Conservation (phyloP, 176 grass and related monocot species). For the Zoysia japonica region DNA sequence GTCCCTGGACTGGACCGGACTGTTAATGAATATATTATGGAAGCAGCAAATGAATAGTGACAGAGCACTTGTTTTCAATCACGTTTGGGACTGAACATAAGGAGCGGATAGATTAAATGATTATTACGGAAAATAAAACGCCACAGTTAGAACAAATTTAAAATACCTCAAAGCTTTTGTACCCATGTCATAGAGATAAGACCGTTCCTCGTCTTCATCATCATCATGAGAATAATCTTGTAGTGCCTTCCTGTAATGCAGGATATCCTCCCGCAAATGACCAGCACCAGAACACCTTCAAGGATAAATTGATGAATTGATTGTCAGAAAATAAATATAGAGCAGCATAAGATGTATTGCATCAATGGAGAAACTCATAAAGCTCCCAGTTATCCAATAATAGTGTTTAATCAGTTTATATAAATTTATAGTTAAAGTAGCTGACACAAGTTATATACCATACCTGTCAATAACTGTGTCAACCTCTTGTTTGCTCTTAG, state of each 20-base stretch:
- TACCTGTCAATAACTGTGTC: constrained; percentile 88
- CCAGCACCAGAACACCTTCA: constrained; percentile 90
- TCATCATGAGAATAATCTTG: constrained; percentile 67
- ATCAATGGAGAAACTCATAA: constrained; percentile 8
- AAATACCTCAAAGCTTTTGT: constrained; percentile 96
- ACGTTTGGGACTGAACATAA: constrained; percentile 14
- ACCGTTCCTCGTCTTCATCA: constrained; percentile 57
- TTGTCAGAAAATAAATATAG: constrained; percentile 15
- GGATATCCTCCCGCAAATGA: constrained; percentile 83
- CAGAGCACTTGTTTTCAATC: not conserved
- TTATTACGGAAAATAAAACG: constrained; percentile 1
- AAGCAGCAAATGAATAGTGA: not conserved
- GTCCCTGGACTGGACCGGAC: not conserved
- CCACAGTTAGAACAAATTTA: constrained; percentile 23
- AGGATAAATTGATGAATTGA: constrained; percentile 37
- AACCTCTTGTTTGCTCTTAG: constrained; percentile 95
- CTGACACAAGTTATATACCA: constrained; percentile 18
- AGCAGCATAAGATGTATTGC: constrained; percentile 4
- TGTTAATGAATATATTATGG: constrained; percentile 8
- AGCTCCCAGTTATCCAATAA: not conserved
- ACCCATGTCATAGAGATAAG: constrained; percentile 85
- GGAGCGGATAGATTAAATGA: constrained; percentile 15
- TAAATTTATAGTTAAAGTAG: constrained; percentile 27
- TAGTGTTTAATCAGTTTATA: constrained; percentile 22
- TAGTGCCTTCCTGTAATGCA: constrained; percentile 70